A percentile compares a stretch with the other conserved stretches of the same genome.
Evolutionary conservation across 805 yeast genomes (phyloP).

Genomic region (Cyberlindnera misumaiensis): DNA sequence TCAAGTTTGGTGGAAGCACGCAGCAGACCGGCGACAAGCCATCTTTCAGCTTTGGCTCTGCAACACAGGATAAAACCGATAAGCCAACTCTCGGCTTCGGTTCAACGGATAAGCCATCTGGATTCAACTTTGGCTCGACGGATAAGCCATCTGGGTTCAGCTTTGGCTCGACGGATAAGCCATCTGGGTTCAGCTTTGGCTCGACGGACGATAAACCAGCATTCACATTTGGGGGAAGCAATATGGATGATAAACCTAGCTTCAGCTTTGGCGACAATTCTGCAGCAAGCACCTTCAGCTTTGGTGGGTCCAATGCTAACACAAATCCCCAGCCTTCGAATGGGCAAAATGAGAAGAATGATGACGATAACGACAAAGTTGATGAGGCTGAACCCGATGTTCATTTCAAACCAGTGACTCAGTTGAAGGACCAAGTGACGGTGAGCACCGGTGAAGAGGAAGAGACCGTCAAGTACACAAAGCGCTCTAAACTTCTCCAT

Average conservation of each 20-base stretch:
- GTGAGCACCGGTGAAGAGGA: slow-evolving; percentile 80
- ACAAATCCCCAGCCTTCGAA: slow-evolving; percentile 15
- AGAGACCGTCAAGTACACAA: slow-evolving; percentile 57
- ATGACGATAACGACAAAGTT: slow-evolving; percentile 28
- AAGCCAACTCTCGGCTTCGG: slow-evolving; percentile 7
- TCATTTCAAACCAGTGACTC: slow-evolving; percentile 37
- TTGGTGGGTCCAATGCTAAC: slow-evolving; percentile 13
- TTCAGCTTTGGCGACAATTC: slow-evolving; percentile 21
- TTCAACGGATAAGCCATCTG: slow-evolving; percentile 12
- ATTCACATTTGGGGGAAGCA: slow-evolving; percentile 7
- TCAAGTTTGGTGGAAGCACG: slow-evolving; percentile 15
- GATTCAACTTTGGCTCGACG: slow-evolving; percentile 2
- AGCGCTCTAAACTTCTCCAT: slow-evolving; percentile 66
- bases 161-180: slow-evolving; percentile 12
- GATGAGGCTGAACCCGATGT: slow-evolving; percentile 42
- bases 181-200: slow-evolving; percentile 9
- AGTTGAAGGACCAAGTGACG: slow-evolving; percentile 44
- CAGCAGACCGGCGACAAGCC: no score
- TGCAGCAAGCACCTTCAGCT: slow-evolving; percentile 6
- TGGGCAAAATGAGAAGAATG: slow-evolving; percentile 6
- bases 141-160: slow-evolving; percentile 7
- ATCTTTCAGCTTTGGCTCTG: no score
- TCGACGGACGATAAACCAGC: slow-evolving; percentile 15
- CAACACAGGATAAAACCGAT: no score
- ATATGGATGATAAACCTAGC: slow-evolving; percentile 17